Evolutionary conservation across 2,329 filamentous ascomycete genomes (phyloP).

Genomic region (Microdochium trichocladiopsis): DNA sequence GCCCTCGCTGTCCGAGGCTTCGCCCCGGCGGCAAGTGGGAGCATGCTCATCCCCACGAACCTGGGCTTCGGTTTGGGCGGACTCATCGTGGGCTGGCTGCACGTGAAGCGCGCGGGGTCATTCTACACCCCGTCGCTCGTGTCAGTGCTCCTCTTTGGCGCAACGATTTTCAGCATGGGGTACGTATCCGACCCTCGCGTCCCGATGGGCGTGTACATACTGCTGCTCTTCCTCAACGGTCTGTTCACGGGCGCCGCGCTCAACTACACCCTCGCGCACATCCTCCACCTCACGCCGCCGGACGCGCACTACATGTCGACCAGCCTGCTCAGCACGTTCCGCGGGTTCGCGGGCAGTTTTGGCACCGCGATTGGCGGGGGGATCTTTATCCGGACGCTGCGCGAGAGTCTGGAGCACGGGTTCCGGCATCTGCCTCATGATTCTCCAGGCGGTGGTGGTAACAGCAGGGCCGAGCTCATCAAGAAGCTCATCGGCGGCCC

Average conservation of each 20-base stretch:
- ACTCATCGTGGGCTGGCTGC: slow-evolving; percentile 64
- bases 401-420: slow-evolving; percentile 43
- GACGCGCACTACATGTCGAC: slow-evolving; percentile 69
- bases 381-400: slow-evolving; percentile 59
- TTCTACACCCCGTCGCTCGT: slow-evolving; percentile 63
- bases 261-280: slow-evolving; percentile 76
- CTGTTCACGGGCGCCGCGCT: slow-evolving; percentile 64
- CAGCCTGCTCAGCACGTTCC: slow-evolving; percentile 70
- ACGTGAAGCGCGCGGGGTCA: slow-evolving; percentile 65
- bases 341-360: slow-evolving; percentile 72
- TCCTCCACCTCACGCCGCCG: slow-evolving; percentile 63
- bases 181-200: slow-evolving; percentile 43
- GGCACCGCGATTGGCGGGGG: slow-evolving; percentile 71
- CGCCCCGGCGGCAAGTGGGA: slow-evolving; percentile 62
- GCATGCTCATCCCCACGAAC: slow-evolving; percentile 77
- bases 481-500: slow-evolving; percentile 43
- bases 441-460: slow-evolving; percentile 24
- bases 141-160: slow-evolving; percentile 53
- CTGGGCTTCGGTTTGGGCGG: slow-evolving; percentile 70
- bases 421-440: slow-evolving; percentile 35
- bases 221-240: slow-evolving; percentile 62
- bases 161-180: slow-evolving; percentile 51
- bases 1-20: slow-evolving; percentile 69
- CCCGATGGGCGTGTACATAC: slow-evolving; percentile 45
- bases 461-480: slow-evolving; percentile 29